Base-by-base conservation (phyloP, 2,329 filamentous ascomycete species). In the Trichoderma pleuroti region DNA sequence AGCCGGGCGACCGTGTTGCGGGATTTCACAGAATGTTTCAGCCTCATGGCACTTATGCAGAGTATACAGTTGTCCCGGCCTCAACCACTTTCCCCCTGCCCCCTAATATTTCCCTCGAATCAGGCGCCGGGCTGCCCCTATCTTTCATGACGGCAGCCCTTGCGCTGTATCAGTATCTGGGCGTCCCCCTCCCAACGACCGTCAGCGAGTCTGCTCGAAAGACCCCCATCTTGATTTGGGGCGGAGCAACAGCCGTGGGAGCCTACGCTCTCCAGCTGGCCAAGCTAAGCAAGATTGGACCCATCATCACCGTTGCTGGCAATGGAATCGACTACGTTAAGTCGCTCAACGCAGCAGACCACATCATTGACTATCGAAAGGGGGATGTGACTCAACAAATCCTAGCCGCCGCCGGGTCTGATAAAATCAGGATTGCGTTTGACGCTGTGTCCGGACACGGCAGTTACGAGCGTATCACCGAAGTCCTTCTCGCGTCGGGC, bases 231-330 rank as follows among this genome's bases (percentile, higher is more conserved):
- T 36, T 87, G 16, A 81, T 88, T 72, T 88, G 88, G 76, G 84
- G 86, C 16, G 85, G 79, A 6, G 80, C 84, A 1, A 83, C 83
- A 1, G 84, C 87, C 0, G 86, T 89, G 0, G 88, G 88, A 3
- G 81, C 85, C 3, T 90, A 85, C 74, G 86, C 85, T 0, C 82
- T 90, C 67, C 86, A 91, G 75, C 80, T 90, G 5, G 86, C 85
- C 18, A 75, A 73, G 1, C 77, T 72, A 10, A 78, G 81, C 24
- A 86, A 87, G 71, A 85, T 90, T 62, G 86, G 88, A 75, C 88
- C 88, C 0, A 81, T 90, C 57, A 87, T 90, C 73, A 83, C 82
- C 46, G 79, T 91, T 24, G 87, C 87, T 1, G 87, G 88, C 2
- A 65, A 65, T 39, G 62, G 62, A 36, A 65, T 65, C n/a, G 62